These are phyloP conservation scores for Dioscorea dumetorum DNA, from an alignment of 106 monocot genomes.

Conservation along the genomic window DNA sequence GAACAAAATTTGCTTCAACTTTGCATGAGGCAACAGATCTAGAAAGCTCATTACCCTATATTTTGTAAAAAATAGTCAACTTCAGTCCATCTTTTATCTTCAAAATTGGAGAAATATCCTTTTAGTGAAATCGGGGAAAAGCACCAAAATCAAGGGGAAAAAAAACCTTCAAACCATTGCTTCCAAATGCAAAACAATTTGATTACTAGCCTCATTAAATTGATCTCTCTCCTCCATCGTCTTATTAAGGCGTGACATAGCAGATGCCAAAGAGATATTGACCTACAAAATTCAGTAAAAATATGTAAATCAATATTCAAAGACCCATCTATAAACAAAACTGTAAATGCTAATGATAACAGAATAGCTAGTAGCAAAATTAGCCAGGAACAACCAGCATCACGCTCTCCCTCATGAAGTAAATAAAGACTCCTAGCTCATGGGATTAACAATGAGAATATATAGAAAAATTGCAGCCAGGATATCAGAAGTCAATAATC, in stretches of 20 bases:
- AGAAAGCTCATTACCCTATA: constrained; percentile 84
- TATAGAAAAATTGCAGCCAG: too few relatives aligned
- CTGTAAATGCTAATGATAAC: too few relatives aligned
- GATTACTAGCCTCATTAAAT: constrained; percentile 91
- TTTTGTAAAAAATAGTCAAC: background rate
- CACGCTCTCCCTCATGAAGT: too few relatives aligned
- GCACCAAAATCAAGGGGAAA: too few relatives aligned
- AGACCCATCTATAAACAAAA: background rate
- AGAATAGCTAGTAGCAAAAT: too few relatives aligned
- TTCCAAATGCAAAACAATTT: constrained; percentile 80
- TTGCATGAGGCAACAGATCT: constrained; percentile 81
- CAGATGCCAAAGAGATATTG: constrained; percentile 53
- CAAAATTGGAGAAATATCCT: too few relatives aligned
- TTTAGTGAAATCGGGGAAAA: too few relatives aligned
- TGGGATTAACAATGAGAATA: too few relatives aligned
- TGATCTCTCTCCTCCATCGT: constrained; percentile 93
- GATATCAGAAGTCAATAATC: too few relatives aligned
- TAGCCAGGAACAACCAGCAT: too few relatives aligned
- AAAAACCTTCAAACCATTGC: constrained; percentile 50
- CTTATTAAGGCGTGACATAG: constrained; percentile 64
- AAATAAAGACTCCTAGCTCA: too few relatives aligned
- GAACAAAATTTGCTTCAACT: constrained; percentile 68
- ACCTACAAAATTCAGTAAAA: constrained; percentile 37
- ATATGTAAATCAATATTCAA: background rate
- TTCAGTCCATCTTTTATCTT: too few relatives aligned